Percentiles rank a stretch among this genome's conserved stretches.
These are phyloP conservation scores for Aureobasidium sp. DNA, from an alignment of 2,329 filamentous ascomycete species.

Conservation along the genomic window DNA sequence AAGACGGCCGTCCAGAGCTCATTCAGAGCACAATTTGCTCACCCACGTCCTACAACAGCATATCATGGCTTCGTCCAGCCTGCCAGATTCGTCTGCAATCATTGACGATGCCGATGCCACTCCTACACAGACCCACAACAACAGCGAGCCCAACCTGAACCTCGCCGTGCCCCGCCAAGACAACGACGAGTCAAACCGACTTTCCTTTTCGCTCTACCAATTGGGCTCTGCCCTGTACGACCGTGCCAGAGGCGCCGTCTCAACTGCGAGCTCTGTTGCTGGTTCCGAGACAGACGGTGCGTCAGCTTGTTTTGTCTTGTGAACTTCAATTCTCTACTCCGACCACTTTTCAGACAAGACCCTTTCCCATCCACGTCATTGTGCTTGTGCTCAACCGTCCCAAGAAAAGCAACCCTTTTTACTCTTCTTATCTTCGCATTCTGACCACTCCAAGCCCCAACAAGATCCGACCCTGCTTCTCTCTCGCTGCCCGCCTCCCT, in stretches of 20 bases:
- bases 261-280: conserved; percentile 38
- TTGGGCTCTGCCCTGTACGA: conserved; percentile 51
- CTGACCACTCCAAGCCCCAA: not conserved
- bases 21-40: conserved; percentile 3
- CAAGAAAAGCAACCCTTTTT: not conserved
- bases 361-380: not conserved
- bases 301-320: conserved; percentile 1
- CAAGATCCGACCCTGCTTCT: not conserved
- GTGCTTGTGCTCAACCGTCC: not conserved
- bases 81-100: conserved; percentile 34
- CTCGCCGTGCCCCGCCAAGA: conserved; percentile 21
- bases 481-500: not conserved
- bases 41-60: conserved; percentile 34
- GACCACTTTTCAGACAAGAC: not conserved
- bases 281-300: conserved; percentile 40
- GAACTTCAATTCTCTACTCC: no score
- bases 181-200: conserved; percentile 50
- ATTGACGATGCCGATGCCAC: conserved; percentile 40
- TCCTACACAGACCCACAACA: conserved; percentile 42
- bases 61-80: not conserved
- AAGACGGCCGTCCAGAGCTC: not conserved
- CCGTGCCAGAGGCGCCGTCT: conserved; percentile 44
- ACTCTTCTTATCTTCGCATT: not conserved
- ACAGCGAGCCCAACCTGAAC: conserved; percentile 27
- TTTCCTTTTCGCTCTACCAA: conserved; percentile 66